Base-by-base conservation (phyloP, 2,329 filamentous ascomycete genomes). In the Neonectria magnoliae region DNA sequence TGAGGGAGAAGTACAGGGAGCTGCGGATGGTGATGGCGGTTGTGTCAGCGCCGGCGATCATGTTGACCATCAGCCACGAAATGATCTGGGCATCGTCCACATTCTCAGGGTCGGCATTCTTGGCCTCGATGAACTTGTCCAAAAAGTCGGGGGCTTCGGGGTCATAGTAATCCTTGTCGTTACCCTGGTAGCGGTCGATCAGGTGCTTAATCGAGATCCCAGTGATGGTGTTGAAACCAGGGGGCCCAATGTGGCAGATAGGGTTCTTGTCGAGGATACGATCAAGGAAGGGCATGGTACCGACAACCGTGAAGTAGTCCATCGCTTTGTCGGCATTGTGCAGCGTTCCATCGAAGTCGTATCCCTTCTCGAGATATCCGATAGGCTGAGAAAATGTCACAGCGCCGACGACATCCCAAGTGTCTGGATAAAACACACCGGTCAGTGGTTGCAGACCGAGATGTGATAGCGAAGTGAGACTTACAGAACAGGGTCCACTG, bases 371-470 rank as follows among this genome's bases (percentile, higher is more conserved):
- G 18, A 83, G 72, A 64, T 82, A 83, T 10, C 81, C 81, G 45
- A 83, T 78, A 44, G 76, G 76, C 14, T 77, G 72, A 42, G 79
- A 78, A 42, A 82, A 84, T 18, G 79, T 80, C 18, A 82, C 69
- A 44, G 79, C 76, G 22, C 81, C 81, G 56, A 83, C 78, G 4
- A 82, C 77, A 64, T 84, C 81, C 73, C 80, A 82, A 4, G 79
- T 70, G 54, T 68, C 75, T 76, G 20, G 14, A 2, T 25, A 5
- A 33, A 27, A 22, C 11, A 27, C 9, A 25, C 5, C 9, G 5
- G 41, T 42, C 16, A 57, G 29, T 41, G 5, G 41, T 16, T 36
- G 22, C 5, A 16, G 6, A 10, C 7, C 9, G 10, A n/a, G 4
- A 31, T n/a, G 52, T 33, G 38, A 36, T 3, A 5, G 22, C n/a